Evolutionary conservation across 2,329 filamentous ascomycete genomes (phyloP).

Genomic region (Thielaviopsis punctulata): DNA sequence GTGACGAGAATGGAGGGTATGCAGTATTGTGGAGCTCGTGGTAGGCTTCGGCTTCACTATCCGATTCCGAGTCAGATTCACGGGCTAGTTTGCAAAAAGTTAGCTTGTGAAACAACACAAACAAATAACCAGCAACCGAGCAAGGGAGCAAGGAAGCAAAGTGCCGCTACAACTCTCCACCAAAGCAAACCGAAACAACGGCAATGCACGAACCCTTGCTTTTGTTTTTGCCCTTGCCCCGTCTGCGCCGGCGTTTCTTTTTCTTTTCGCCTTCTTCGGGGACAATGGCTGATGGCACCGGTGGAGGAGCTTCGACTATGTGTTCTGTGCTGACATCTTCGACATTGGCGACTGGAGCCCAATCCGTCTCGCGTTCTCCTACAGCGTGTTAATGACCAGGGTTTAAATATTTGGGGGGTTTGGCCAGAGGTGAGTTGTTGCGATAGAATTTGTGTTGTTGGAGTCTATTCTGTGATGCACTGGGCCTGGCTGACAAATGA

Average conservation of each 20-base stretch:
- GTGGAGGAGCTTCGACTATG: background rate
- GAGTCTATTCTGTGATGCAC: no score
- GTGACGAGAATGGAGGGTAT: background rate
- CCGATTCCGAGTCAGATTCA: constrained; percentile 1
- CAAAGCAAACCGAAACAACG: background rate
- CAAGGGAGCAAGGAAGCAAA: background rate
- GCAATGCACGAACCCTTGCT: background rate
- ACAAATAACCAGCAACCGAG: no score
- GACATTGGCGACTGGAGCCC: background rate
- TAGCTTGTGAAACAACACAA: background rate
- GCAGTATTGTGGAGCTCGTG: background rate
- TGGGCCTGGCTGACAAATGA: constrained; percentile 1
- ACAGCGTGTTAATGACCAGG: no score
- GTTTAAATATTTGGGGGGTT: no score
- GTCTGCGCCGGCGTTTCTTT: constrained; percentile 1
- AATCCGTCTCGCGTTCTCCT: constrained; percentile 6
- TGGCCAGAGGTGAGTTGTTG: no score
- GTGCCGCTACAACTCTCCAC: no score
- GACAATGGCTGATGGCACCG: background rate
- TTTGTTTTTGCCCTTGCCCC: constrained; percentile 3
- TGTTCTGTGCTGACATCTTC: background rate
- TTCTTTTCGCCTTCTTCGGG: background rate
- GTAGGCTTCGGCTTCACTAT: background rate
- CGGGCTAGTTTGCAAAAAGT: background rate
- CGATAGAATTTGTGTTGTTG: no score